A percentile compares a stretch with the other conserved stretches of the same genome.
Conservation (phyloP, 192 early-diverging fungal species). For the Fimicolochytrium jonesii region DNA sequence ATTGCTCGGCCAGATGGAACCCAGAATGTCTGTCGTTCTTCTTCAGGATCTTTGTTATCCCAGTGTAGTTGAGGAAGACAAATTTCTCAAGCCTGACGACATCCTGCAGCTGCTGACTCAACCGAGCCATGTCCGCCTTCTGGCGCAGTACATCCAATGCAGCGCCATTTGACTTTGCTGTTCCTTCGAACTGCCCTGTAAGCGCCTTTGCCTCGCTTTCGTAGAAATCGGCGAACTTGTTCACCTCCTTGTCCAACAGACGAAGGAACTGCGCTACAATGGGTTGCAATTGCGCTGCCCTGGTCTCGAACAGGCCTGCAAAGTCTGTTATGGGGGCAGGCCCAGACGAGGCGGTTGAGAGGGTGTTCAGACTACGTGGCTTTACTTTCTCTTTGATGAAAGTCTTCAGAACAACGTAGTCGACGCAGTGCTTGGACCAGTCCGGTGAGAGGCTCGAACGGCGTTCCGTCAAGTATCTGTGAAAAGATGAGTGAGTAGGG, state of each 20-base stretch:
- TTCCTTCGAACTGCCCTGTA: not conserved
- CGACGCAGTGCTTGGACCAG: slow-evolving; percentile 67
- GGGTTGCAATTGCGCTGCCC: slow-evolving; percentile 52
- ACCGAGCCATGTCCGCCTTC: not conserved
- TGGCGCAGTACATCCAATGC: not conserved
- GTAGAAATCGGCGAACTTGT: slow-evolving; percentile 23
- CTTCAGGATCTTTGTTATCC: slow-evolving; percentile 81
- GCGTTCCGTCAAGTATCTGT: slow-evolving; percentile 18
- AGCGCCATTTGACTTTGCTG: not conserved
- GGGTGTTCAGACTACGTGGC: slow-evolving; percentile 28
- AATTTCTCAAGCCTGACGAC: slow-evolving; percentile 73
- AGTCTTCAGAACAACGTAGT: slow-evolving; percentile 65
- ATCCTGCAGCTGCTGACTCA: slow-evolving; percentile 49
- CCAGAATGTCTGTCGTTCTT: slow-evolving; percentile 82
- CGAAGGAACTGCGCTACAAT: slow-evolving; percentile 66
- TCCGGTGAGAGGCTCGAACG: slow-evolving; percentile 43
- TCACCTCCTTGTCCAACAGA: slow-evolving; percentile 61
- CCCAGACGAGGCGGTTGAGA: not conserved
- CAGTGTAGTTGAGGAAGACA: slow-evolving; percentile 83
- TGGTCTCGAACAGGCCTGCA: slow-evolving; percentile 50
- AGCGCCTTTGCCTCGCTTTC: slow-evolving; percentile 20
- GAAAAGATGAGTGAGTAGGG: not conserved
- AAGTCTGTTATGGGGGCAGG: slow-evolving; percentile 29
- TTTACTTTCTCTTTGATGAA: slow-evolving; percentile 63
- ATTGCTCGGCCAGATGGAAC: slow-evolving; percentile 64